Evolutionary conservation across 495 filamentous ascomycete species (phyloP).

Genomic region (Penicillium nucicola): DNA sequence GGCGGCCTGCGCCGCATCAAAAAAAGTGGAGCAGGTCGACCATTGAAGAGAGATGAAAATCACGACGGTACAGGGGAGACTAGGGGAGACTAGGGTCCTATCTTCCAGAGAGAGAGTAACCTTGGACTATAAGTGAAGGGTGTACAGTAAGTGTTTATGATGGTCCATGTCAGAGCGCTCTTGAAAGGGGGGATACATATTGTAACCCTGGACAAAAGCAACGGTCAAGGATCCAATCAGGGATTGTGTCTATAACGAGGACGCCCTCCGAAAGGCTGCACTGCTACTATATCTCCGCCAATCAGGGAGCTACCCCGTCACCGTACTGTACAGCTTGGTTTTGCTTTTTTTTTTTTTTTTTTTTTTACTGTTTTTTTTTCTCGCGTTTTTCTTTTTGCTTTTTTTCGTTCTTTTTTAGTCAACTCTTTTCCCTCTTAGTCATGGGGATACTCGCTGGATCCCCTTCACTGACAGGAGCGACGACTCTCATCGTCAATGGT

Average conservation of each 20-base stretch:
- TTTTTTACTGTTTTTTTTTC: not conserved
- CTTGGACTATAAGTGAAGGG: not conserved
- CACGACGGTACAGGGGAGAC: too few relatives aligned
- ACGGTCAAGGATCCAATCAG: constrained; percentile 2
- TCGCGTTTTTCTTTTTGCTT: not conserved
- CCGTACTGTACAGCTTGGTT: not conserved
- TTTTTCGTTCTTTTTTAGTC: not conserved
- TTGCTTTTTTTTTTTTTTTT: not conserved
- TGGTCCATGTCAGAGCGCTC: not conserved
- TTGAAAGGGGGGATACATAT: not conserved
- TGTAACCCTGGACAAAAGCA: not conserved
- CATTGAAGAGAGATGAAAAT: too few relatives aligned
- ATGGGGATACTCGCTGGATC: too few relatives aligned
- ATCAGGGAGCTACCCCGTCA: not conserved
- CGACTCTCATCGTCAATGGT: too few relatives aligned
- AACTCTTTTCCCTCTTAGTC: too few relatives aligned
- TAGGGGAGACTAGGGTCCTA: too few relatives aligned
- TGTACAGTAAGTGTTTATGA: too few relatives aligned
- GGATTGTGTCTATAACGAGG: not conserved
- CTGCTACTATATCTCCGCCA: constrained; percentile 1
- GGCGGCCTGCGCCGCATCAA: constrained; percentile 30
- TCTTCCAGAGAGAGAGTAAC: not conserved
- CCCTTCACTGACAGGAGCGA: not conserved
- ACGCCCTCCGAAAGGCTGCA: constrained; percentile 1
- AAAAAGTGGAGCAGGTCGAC: constrained; percentile 28